A percentile compares a stretch with the other conserved stretches of the same genome.
These are phyloP conservation scores for Antarctomyces pellizariae DNA, from an alignment of 495 filamentous ascomycete species.

Conservation along the genomic window DNA sequence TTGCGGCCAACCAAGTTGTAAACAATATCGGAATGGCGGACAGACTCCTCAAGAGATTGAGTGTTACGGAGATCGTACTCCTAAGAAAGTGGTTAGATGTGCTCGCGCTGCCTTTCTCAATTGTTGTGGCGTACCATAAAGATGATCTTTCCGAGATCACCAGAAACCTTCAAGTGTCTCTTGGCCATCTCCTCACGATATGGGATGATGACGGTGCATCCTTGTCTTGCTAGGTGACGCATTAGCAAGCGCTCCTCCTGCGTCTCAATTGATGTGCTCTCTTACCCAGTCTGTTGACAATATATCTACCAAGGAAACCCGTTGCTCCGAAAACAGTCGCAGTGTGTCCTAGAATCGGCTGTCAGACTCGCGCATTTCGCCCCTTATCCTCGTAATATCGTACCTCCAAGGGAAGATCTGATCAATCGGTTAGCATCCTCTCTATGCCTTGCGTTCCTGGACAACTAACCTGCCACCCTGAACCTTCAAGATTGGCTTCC, in stretches of 20 bases:
- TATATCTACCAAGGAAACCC: conserved; percentile 87
- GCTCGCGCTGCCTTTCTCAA: not conserved
- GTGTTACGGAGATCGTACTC: conserved; percentile 95
- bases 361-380: too few species aligned
- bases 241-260: too few species aligned
- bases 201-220: conserved; percentile 82
- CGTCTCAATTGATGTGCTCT: too few species aligned
- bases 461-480: conserved; percentile 57
- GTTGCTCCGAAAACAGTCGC: conserved; percentile 96
- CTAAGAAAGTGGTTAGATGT: conserved; percentile 16
- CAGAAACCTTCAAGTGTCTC: conserved; percentile 82
- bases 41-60: conserved; percentile 83
- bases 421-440: conserved; percentile 5
- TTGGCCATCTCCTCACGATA: conserved; percentile 96
- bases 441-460: conserved; percentile 8
- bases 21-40: conserved; percentile 89
- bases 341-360: conserved; percentile 48
- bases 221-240: conserved; percentile 53
- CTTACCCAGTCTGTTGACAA: conserved; percentile 86
- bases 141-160: conserved; percentile 72
- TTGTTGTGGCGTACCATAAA: conserved; percentile 37
- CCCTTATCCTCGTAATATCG: conserved; percentile 6
- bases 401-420: conserved; percentile 74
- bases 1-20: conserved; percentile 87
- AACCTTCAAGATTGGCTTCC: conserved; percentile 61